Percentiles rank a stretch among this genome's conserved stretches.
Evolutionary conservation across 1,139 yeast species (phyloP).

Genomic region (Suhomyces yuchorum): DNA sequence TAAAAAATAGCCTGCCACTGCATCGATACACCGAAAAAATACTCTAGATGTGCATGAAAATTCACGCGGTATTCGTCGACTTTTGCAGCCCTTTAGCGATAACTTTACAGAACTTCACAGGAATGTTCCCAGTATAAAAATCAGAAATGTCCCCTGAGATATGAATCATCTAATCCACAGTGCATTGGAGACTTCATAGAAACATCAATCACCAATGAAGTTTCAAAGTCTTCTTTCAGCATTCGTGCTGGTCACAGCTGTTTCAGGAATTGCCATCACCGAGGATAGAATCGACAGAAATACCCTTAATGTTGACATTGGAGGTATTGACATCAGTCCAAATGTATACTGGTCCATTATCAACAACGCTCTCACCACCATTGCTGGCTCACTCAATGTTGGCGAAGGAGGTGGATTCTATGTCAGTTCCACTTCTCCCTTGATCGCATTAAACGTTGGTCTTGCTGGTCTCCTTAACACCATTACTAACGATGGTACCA

Average conservation of each 20-base stretch:
- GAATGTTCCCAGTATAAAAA: background rate
- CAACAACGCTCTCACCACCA: conserved; percentile 14
- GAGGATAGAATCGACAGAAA: conserved; percentile 12
- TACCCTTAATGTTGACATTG: conserved; percentile 11
- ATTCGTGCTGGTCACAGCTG: conserved; percentile 1
- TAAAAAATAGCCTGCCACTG: background rate
- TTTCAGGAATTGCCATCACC: conserved; percentile 1
- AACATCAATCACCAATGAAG: background rate
- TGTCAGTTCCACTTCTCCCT: conserved; percentile 12
- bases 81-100: background rate
- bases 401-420: conserved; percentile 17
- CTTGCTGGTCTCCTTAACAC: conserved; percentile 12
- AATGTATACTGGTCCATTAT: conserved; percentile 19
- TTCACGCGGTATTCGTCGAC: background rate
- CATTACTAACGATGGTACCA: conserved; percentile 15
- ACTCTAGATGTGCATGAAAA: background rate
- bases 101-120: background rate
- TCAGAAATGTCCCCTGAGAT: background rate
- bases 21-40: background rate
- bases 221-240: conserved; percentile 1
- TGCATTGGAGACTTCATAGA: background rate
- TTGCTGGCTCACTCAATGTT: conserved; percentile 17
- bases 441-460: conserved; percentile 14
- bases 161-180: background rate
- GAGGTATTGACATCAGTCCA: conserved; percentile 15